Base-by-base conservation (phyloP, 176 grass and related monocot species). In the Ensete glaucum region DNA sequence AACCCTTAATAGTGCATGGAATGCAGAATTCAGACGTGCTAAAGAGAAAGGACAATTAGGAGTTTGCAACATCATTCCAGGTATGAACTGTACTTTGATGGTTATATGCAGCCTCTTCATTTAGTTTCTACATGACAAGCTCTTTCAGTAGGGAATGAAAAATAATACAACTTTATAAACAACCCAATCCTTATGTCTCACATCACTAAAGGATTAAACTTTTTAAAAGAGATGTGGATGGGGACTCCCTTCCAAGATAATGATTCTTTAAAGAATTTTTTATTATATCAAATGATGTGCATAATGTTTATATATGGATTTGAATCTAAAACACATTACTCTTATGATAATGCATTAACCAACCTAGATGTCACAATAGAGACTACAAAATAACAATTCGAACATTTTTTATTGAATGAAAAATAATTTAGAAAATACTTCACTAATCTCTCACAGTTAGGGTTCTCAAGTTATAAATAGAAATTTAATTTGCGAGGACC, bases 211-310 rank as follows among this genome's bases (percentile, higher is more conserved):
- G 88, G 84, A 79, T 98, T 94, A 69, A 94, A 98, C 83, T 84
- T 93, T 64, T 83, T 81, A 82, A 98, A 98, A 15, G 95, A 98
- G 84, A 98, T 87, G 12, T 11, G 86, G 95, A 43, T 86, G 84
- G 12, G 95, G 95, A 81, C 91, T 87, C 23, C 90, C 90, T 83
- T 98, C 95, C 86, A 87, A 94, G 82, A 98, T 89, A 56, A 98
- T 90, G 75, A 87, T 63, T 64, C 90, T 98, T 81, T 50, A 84
- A 26, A 82, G 52, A 50, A 19, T n/a, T 78, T 6, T 6, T 43
- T 43, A 4, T 43, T 6, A 43, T 43, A 43, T 43, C 4, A 43
- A 43, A 43, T 43, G 34, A 43, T 43, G 5, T 43, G 3, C 34
- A 43, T 43, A 43, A 6, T 43, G 34, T 43, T 43, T 43, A 43